Evolutionary conservation across 768 basidiomycete genomes (phyloP), one percentile per base, ranked within the genome.

Genomic region (Mycena polygramma): DNA sequence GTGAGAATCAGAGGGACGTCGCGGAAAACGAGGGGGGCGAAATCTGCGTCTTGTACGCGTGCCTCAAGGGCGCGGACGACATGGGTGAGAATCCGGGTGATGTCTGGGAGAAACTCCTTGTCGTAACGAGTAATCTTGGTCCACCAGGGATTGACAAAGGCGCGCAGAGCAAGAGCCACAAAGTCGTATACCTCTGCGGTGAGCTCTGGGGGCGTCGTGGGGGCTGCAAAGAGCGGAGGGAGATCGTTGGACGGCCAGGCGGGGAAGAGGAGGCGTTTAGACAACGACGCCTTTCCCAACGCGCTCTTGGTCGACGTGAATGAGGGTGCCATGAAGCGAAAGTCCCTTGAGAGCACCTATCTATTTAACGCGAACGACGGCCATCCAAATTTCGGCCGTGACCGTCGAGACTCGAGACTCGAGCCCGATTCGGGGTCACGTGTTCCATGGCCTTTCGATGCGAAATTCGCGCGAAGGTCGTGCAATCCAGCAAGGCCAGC

Each of bases 131-230:
- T 89, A 62, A 96, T 86, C 75, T 90, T 93, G 39, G 92, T 85
- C 93, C 94, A 96, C 95, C 94, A 96, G 2, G 93, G 91, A 55
- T 90, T 88, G 45, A 96, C 89, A 75, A 86, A 92, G 8, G 94
- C 94, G 41, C 94, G 87, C 26, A 96, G 85, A 13, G 90, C 87
- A 67, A 95, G 90, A 0, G 95, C 94, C 39, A 95, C 84, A 67
- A 95, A 85, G 79, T 95, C 92, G 76, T 95, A 95, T 7, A 93
- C 79, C 76, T 93, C 92, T 7, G 86, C 83, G 65, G 87, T 85
- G 68, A 96, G 87, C 57, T 92, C 90, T 26, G 85, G 83, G 0
- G 85, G 80, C 11, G 83, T 82, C 15, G 75, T 65, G 0, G 83
- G 80, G 0, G 86, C 80, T 35, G 81, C 78, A 66, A 93, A 86